phyloP scores from a whole-genome alignment of 2,329 filamentous ascomycete species.

The Trichocomaceae sp. region DNA sequence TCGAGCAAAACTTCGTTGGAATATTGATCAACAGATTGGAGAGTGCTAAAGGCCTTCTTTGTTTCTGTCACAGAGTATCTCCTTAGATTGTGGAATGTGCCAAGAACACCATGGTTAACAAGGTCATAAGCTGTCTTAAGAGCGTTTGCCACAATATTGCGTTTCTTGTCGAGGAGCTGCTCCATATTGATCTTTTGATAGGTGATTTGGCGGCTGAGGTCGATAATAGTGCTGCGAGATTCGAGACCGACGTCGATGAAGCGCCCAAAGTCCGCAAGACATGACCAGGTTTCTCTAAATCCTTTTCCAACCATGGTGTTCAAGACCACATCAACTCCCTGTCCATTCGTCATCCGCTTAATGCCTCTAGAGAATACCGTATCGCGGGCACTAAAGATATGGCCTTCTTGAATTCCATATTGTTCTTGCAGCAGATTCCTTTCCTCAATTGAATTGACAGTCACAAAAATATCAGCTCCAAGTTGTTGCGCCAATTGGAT shows the following conservation, averaged over 20 bases:
- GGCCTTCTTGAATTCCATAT: conserved; percentile 7
- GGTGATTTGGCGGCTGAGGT: neutral
- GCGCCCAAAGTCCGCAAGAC: neutral
- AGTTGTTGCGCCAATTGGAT: conserved; percentile 20
- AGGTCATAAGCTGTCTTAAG: neutral
- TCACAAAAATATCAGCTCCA: conserved; percentile 15
- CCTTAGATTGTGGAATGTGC: neutral
- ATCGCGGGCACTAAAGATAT: conserved; percentile 12
- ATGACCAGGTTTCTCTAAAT: neutral
- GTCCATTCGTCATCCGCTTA: conserved; percentile 16
- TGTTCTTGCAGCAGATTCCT: conserved; percentile 10
- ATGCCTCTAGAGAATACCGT: conserved; percentile 5
- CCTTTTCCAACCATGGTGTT: neutral
- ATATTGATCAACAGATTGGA: neutral
- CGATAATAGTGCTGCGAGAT: neutral
- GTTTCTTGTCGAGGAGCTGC: neutral
- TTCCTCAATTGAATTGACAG: conserved; percentile 15
- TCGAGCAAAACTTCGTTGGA: neutral
- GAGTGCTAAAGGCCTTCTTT: neutral
- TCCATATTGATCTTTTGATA: neutral
- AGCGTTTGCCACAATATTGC: neutral
- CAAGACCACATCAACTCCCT: conserved; percentile 19
- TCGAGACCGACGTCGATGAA: neutral
- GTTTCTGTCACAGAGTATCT: neutral
- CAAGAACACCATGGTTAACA: neutral